A percentile compares a stretch with the other conserved stretches of the same genome.
These are phyloP conservation scores for Saraca asoca DNA, from an alignment of 331 rosid genomes.

Conservation along the genomic window DNA sequence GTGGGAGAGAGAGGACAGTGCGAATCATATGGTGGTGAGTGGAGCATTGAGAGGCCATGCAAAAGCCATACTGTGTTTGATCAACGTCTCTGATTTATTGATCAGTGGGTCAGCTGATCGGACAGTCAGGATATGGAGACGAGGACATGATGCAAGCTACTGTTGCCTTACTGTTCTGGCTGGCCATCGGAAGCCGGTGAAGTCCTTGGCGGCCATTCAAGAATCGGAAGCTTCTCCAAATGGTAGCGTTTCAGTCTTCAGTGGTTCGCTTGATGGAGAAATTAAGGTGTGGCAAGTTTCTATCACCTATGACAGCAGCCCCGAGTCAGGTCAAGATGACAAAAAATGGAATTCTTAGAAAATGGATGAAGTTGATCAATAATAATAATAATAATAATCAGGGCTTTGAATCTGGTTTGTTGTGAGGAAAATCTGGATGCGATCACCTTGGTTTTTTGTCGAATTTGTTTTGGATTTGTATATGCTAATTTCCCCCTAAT, in stretches of 20 bases:
- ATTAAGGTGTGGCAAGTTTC: slow-evolving; percentile 52
- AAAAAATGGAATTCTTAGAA: not conserved
- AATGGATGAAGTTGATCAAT: not conserved
- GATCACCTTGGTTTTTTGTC: too few relatives aligned
- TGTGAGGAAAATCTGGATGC: too few relatives aligned
- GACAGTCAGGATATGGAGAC: slow-evolving; percentile 54
- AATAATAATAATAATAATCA: too few relatives aligned
- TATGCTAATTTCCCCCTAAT: too few relatives aligned
- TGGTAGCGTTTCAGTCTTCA: slow-evolving; percentile 40
- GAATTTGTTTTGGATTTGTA: too few relatives aligned
- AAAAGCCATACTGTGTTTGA: slow-evolving; percentile 48
- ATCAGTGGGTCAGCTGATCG: slow-evolving; percentile 55
- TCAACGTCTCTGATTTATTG: slow-evolving; percentile 44
- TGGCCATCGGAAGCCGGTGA: slow-evolving; percentile 55
- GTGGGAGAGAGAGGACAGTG: slow-evolving; percentile 55
- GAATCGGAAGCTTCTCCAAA: slow-evolving; percentile 11
- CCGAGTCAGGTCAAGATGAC: not conserved
- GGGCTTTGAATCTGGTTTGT: too few relatives aligned
- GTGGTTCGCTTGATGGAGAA: slow-evolving; percentile 53
- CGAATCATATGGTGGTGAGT: slow-evolving; percentile 51
- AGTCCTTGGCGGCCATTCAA: slow-evolving; percentile 39
- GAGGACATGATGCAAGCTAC: slow-evolving; percentile 28
- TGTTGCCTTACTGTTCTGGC: slow-evolving; percentile 43
- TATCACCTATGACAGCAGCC: not conserved
- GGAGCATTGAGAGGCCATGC: slow-evolving; percentile 55